Percentiles rank a stretch among this genome's conserved stretches.
Evolutionary conservation across 2,329 filamentous ascomycete species (phyloP).

Genomic region (Cytospora chrysosperma): DNA sequence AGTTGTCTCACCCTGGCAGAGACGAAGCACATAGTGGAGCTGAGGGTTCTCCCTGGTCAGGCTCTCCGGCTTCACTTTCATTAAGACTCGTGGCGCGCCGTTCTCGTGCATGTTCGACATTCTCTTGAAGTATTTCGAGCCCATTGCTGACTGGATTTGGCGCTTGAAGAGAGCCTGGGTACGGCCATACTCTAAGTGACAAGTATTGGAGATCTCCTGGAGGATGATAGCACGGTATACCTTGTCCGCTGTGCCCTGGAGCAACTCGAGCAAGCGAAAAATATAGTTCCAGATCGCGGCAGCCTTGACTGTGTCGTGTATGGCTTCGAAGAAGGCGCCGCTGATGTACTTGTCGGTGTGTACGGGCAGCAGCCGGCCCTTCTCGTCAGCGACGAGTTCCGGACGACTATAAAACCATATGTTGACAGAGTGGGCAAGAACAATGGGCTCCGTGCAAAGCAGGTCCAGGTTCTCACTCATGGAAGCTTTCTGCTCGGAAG

Average conservation of each 20-base stretch:
- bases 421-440: conserved; percentile 37
- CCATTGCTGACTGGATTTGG: conserved; percentile 36
- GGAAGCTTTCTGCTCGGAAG: conserved; percentile 35
- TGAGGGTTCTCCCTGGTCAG: conserved; percentile 40
- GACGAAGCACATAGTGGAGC: conserved; percentile 44
- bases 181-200: conserved; percentile 43
- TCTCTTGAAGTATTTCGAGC: conserved; percentile 43
- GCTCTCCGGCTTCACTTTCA: conserved; percentile 43
- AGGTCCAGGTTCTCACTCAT: conserved; percentile 38
- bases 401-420: conserved; percentile 40
- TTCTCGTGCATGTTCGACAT: conserved; percentile 37
- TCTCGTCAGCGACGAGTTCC: conserved; percentile 46
- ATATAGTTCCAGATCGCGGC: conserved; percentile 44
- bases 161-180: conserved; percentile 42
- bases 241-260: conserved; percentile 33
- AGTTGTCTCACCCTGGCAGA: conserved; percentile 41
- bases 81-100: conserved; percentile 36
- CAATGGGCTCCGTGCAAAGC: conserved; percentile 33
- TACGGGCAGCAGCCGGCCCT: conserved; percentile 38
- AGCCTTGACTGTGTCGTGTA: conserved; percentile 37
- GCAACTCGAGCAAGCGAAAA: conserved; percentile 35
- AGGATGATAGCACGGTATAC: conserved; percentile 36
- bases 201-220: conserved; percentile 47
- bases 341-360: conserved; percentile 44
- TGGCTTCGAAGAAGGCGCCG: conserved; percentile 40